Evolutionary conservation across 345 rosid genomes (phyloP).

Genomic region (Eucalyptus fibrosa): DNA sequence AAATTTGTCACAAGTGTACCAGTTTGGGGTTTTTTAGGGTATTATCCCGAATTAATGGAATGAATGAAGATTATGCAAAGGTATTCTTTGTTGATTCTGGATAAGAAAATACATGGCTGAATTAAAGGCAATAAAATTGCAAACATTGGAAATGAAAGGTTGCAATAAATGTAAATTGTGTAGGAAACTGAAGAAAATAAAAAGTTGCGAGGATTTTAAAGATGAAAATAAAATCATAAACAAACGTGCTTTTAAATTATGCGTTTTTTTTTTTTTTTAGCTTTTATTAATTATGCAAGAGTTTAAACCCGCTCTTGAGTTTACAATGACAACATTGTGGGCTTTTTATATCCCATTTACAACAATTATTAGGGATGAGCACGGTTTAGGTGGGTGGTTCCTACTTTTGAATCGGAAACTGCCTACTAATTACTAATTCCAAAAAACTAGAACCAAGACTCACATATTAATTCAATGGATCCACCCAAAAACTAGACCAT

Average conservation of each 20-base stretch:
- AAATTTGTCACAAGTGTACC: too few species aligned
- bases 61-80: neutral
- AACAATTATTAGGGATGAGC: too few species aligned
- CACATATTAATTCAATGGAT: too few species aligned
- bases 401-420: too few species aligned
- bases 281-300: neutral
- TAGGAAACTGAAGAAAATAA: neutral
- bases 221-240: too few species aligned
- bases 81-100: neutral
- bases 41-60: neutral
- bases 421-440: accelerated
- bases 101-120: neutral
- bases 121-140: neutral
- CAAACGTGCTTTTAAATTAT: neutral
- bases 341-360: neutral
- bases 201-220: neutral
- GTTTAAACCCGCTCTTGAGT: too few species aligned
- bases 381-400: too few species aligned
- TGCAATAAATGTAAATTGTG: neutral
- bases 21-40: too few species aligned
- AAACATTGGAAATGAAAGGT: neutral
- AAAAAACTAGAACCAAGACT: too few species aligned
- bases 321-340: neutral
- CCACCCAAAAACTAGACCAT: too few species aligned
- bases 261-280: too few species aligned